Evolutionary conservation across 306 rosid genomes (phyloP), one percentile per base, ranked within the genome.

Genomic region (Ceratonia siliqua): DNA sequence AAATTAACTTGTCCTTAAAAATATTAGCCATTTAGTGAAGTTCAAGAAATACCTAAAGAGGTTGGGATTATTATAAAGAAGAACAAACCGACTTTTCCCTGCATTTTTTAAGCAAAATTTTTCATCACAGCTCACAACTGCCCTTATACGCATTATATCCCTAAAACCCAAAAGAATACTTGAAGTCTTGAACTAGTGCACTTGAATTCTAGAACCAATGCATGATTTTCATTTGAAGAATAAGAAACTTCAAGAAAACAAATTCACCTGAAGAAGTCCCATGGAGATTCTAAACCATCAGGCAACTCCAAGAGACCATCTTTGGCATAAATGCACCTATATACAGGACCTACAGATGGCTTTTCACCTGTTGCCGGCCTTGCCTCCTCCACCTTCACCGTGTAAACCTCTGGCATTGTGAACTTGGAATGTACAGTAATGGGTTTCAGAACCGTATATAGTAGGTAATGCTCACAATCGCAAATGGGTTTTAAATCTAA

Each of bases 261-360:
- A 5, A 82, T 17, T 8, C 25, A 94, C 98, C 97, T 91, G 83
- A 94, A 82, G 85, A 94, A 91, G 12, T 91, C 88, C 97, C 96
- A 91, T 20, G 98, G 98, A 81, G 98, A 89, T 32, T 91, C 50
- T 5, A 91, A 64, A 1, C 74, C 82, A 5, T 74, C 45, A 35
- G 95, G 97, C 63, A 94, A 11, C 11, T 84, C 87, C 56, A 88
- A 49, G 0, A 94, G 82, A 46, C 85, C 91, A 83, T 91, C 88
- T 82, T 84, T 94, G 8, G 97, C 93, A 77, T 89, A 94, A 62
- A 94, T 88, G 89, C 97, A 82, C 20, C 97, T 74, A 14, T 88
- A 89, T 0, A 84, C 97, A 28, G 96, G 94, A 46, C 98, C 96
- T 0, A 86, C 93, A 3, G 98, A 88, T 5, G 97, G 94, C 66